Evolutionary conservation across 352 stramenopile genomes (phyloP), one percentile per base, ranked within the genome.

Genomic region (Hyaloperonospora arabidopsidis): DNA sequence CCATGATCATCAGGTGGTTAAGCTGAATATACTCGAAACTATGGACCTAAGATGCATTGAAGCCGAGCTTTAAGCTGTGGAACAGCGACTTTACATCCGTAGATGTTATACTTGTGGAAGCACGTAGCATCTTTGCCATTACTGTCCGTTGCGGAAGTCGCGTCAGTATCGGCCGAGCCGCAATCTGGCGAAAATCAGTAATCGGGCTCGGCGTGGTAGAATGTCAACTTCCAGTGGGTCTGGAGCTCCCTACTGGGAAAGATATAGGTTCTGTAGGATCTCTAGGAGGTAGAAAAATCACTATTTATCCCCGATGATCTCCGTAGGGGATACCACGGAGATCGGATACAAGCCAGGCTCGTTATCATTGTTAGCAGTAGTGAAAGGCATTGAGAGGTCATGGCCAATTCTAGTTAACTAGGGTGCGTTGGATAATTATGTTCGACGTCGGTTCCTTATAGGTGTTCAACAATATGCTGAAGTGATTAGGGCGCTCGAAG

Each of bases 31-130:
- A 15, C 4, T 10, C 34, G 17, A 47, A 29, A 17, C 5, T 32
- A 47, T 47, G 41, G 41, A 47, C 21, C 41, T 47, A 11, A 47
- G 41, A 71, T 74, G 79, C 80, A 72, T 51, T 41, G 45, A 43
- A 54, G 45, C 54, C 19, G 38, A 55, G 54, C 40, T 86, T 86
- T 63, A 82, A 84, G 63, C 74, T 84, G 65, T 76, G 51, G 22
- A 86, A 86, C 67, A 64, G 52, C 48, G 58, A 11, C 62, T 63
- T 44, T 56, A 44, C 25, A 57, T 65, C 40, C 65, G n/a, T n/a
- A n/a, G 77, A 17, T 68, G 70, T 46, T 48, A 47, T n/a, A 47
- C 7, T 0, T 29, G 21, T 6, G 41, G 19, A 15, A 39, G 34
- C 2, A 39, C 34, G 2, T 5, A 17, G 11, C 34, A 39, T 8